phyloP scores from a whole-genome alignment of 2,329 filamentous ascomycete species.

The Nemania sp. region DNA sequence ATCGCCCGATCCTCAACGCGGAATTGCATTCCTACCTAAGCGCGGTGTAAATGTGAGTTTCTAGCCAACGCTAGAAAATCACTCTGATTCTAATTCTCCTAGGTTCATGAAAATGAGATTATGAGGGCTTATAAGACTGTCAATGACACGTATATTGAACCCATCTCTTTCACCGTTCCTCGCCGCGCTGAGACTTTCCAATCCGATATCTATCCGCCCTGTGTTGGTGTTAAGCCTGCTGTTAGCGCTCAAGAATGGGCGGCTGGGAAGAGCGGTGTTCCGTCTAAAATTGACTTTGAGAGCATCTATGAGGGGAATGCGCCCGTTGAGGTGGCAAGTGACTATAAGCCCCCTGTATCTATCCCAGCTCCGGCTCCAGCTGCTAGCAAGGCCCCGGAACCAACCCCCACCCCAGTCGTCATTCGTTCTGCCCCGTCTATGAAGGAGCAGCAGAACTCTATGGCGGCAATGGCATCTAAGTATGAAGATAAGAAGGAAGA shows the following conservation, averaged over 20 bases:
- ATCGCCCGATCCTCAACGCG: constrained; percentile 93
- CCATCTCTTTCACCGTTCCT: constrained; percentile 96
- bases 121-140: constrained; percentile 98
- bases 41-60: constrained; percentile 84
- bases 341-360: constrained; percentile 70
- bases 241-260: constrained; percentile 87
- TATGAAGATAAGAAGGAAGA: constrained; percentile 77
- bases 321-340: constrained; percentile 79
- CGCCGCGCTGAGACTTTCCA: constrained; percentile 95
- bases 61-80: background rate
- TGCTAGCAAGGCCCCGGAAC: constrained; percentile 65
- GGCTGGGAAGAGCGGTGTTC: constrained; percentile 82
- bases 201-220: constrained; percentile 94
- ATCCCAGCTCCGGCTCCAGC: constrained; percentile 59
- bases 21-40: constrained; percentile 93
- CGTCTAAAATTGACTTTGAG: constrained; percentile 93
- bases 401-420: constrained; percentile 63
- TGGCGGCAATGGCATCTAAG: constrained; percentile 85
- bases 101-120: constrained; percentile 95
- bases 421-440: constrained; percentile 74
- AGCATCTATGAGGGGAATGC: constrained; percentile 88
- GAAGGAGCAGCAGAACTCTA: constrained; percentile 87
- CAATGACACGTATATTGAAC: constrained; percentile 93
- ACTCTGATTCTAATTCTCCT: constrained; percentile 24
- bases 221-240: constrained; percentile 81